These are phyloP conservation scores for Dipteronia sinensis DNA, from an alignment of 345 rosid species.

Conservation along the genomic window DNA sequence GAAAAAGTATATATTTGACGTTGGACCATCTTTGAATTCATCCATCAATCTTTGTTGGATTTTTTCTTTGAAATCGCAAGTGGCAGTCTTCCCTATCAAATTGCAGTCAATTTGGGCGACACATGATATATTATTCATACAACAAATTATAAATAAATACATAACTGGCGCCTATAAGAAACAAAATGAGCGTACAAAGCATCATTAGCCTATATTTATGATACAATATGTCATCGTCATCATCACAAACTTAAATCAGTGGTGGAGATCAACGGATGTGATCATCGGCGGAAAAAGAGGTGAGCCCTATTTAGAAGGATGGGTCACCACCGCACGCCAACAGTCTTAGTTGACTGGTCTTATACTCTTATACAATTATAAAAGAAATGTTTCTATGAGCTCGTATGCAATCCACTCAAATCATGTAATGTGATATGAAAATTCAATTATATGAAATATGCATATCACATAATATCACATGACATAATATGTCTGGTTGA, in stretches of 20 bases:
- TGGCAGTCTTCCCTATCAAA: constrained; percentile 5
- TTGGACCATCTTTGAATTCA: constrained; percentile 25
- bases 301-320: not conserved
- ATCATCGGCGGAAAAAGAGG: constrained; percentile 1
- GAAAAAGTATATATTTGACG: constrained; percentile 13
- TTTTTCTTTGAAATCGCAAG: not conserved
- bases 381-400: not conserved
- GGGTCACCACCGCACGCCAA: constrained; percentile 14
- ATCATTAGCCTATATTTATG: too few relatives aligned
- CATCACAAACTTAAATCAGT: not conserved
- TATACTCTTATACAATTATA: too few relatives aligned
- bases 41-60: not conserved
- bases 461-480: too few relatives aligned
- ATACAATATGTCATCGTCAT: not conserved
- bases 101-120: constrained; percentile 66
- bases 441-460: too few relatives aligned
- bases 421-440: too few relatives aligned
- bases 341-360: not conserved
- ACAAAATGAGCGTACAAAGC: not conserved
- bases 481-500: too few relatives aligned
- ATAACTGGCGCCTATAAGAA: too few relatives aligned
- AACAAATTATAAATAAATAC: not conserved
- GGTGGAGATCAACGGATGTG: constrained; percentile 4
- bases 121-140: not conserved
- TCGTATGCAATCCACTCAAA: too few relatives aligned